phyloP scores from a whole-genome alignment of 148 eudicot genomes.

The Suaeda aralocaspica region DNA sequence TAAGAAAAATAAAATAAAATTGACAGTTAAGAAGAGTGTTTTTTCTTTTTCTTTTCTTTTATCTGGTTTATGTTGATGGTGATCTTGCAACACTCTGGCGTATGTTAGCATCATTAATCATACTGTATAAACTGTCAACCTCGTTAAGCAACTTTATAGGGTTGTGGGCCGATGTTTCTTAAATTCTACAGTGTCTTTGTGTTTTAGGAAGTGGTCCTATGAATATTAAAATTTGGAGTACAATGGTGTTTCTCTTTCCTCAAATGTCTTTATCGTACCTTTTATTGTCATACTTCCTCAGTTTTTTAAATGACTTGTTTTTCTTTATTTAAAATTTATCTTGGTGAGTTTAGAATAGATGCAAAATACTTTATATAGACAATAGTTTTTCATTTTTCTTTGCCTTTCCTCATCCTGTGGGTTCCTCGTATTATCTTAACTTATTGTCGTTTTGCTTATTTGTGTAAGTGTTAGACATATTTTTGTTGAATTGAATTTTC shows the following conservation, averaged over 20 bases:
- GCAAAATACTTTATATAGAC: background rate
- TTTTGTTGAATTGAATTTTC: too few species aligned
- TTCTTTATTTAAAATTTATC: too few species aligned
- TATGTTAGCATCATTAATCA: slow-evolving; percentile 23
- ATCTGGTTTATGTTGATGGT: slow-evolving; percentile 16
- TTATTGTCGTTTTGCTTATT: too few species aligned
- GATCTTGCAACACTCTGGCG: slow-evolving; percentile 25
- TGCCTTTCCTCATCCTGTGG: too few species aligned
- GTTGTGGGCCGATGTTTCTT: slow-evolving; percentile 54
- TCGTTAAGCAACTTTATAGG: slow-evolving; percentile 38
- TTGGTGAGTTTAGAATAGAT: background rate
- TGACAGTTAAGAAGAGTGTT: slow-evolving; percentile 20
- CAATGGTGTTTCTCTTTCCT: background rate
- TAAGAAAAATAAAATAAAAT: slow-evolving; percentile 19
- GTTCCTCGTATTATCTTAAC: too few species aligned
- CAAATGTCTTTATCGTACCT: slow-evolving; percentile 24
- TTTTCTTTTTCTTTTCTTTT: background rate
- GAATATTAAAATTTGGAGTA: background rate
- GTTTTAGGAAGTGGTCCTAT: slow-evolving; percentile 45
- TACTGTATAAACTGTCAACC: slow-evolving; percentile 40
- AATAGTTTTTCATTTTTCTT: background rate
- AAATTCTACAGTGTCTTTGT: slow-evolving; percentile 51
- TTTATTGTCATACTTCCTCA: slow-evolving; percentile 16
- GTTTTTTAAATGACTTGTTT: background rate
- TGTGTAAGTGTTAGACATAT: too few species aligned